phyloP scores from a whole-genome alignment of 768 basidiomycete genomes.

The Chalciporus pseudorubinellus region DNA sequence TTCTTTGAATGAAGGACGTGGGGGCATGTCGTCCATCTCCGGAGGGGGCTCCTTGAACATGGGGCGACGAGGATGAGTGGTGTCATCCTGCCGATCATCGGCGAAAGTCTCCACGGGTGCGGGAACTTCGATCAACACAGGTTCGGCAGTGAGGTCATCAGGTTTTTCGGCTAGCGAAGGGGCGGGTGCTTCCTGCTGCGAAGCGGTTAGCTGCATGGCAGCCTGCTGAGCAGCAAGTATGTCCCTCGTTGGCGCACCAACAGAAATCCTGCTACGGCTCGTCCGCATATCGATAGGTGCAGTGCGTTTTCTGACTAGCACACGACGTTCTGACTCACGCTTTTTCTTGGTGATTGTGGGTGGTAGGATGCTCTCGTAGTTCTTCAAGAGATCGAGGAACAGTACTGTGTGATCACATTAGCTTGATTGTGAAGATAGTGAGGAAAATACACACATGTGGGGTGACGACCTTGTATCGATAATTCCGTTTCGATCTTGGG shows the following conservation, averaged over 20 bases:
- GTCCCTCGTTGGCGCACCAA: slow-evolving; percentile 66
- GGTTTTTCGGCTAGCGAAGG: slow-evolving; percentile 13
- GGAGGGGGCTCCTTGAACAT: slow-evolving; percentile 64
- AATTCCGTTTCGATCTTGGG: slow-evolving; percentile 81
- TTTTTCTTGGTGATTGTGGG: slow-evolving; percentile 83
- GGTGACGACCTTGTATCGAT: slow-evolving; percentile 90
- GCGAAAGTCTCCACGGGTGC: slow-evolving; percentile 2
- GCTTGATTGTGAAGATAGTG: neutral
- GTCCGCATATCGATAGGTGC: slow-evolving; percentile 86
- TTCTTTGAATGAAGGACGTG: slow-evolving; percentile 56
- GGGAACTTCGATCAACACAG: slow-evolving; percentile 10
- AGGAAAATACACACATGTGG: slow-evolving; percentile 52
- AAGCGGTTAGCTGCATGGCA: slow-evolving; percentile 51
- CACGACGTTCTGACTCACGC: slow-evolving; percentile 80
- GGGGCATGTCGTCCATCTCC: slow-evolving; percentile 28
- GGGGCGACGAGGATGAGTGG: slow-evolving; percentile 35
- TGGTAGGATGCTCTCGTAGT: slow-evolving; percentile 73
- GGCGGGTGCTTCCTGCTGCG: slow-evolving; percentile 18
- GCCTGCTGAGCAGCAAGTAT: slow-evolving; percentile 69
- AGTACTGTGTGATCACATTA: slow-evolving; percentile 47
- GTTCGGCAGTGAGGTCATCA: slow-evolving; percentile 21
- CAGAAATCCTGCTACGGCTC: slow-evolving; percentile 72
- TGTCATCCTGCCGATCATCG: slow-evolving; percentile 22
- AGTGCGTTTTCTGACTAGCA: slow-evolving; percentile 83
- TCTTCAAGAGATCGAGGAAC: slow-evolving; percentile 80